phyloP scores from a whole-genome alignment of 441 rosid genomes.

The Codiaeum variegatum region DNA sequence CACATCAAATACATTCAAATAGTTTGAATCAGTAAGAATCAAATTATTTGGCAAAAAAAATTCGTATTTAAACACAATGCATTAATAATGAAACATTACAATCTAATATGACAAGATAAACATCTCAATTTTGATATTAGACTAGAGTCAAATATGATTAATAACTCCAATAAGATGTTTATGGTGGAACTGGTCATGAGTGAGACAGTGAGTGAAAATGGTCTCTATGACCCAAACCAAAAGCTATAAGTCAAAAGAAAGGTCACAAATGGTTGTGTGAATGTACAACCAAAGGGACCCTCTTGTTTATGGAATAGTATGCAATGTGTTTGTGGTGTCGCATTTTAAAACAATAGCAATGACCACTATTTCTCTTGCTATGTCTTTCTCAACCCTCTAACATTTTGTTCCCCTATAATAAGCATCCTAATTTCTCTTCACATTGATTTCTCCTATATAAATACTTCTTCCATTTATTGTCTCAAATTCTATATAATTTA shows the following conservation, averaged over 20 bases:
- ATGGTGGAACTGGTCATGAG: neutral
- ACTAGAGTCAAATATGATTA: too few species aligned
- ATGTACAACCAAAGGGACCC: neutral
- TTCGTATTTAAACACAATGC: too few species aligned
- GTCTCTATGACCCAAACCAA: neutral
- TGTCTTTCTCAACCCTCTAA: neutral
- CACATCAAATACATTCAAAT: too few species aligned
- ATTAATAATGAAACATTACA: too few species aligned
- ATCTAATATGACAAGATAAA: too few species aligned
- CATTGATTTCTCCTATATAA: neutral
- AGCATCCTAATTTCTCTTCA: neutral
- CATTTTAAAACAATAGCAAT: neutral
- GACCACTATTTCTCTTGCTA: too few species aligned
- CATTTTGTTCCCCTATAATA: neutral
- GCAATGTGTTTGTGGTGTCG: neutral
- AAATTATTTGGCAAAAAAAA: too few species aligned
- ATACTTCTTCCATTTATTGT: too few species aligned
- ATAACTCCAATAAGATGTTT: neutral
- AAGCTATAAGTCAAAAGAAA: neutral
- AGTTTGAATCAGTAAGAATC: too few species aligned
- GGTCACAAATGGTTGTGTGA: slow-evolving; percentile 4
- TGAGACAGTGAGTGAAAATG: slow-evolving; percentile 5
- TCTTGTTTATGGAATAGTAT: neutral
- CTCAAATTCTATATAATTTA: too few species aligned
- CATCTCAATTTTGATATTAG: too few species aligned